These are phyloP conservation scores for Pyricularia grisea DNA, from an alignment of 2,329 filamentous ascomycete species.

Conservation along the genomic window DNA sequence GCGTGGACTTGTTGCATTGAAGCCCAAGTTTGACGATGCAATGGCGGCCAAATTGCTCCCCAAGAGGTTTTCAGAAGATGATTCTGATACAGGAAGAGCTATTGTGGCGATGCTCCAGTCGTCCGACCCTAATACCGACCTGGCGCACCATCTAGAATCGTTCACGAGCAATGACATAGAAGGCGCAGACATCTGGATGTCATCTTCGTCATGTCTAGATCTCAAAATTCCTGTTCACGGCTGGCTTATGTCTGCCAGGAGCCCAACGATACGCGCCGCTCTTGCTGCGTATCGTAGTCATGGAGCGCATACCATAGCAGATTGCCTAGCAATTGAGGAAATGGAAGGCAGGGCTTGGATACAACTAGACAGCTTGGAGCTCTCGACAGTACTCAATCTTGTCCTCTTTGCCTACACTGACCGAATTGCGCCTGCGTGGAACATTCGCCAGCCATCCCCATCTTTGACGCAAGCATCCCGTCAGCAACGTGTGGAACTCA, in stretches of 20 bases:
- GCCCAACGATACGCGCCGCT: constrained; percentile 53
- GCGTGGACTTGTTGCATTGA: constrained; percentile 41
- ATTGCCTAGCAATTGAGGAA: constrained; percentile 46
- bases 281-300: constrained; percentile 47
- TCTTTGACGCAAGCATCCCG: constrained; percentile 64
- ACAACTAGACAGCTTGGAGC: constrained; percentile 60
- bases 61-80: not conserved
- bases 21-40: constrained; percentile 15
- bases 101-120: constrained; percentile 35
- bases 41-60: not conserved
- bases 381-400: constrained; percentile 71
- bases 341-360: constrained; percentile 40
- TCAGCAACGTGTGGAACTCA: constrained; percentile 74
- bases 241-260: constrained; percentile 70
- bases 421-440: constrained; percentile 75
- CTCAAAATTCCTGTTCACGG: constrained; percentile 71
- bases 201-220: constrained; percentile 54
- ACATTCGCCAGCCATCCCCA: constrained; percentile 58
- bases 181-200: constrained; percentile 29
- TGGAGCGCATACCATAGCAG: constrained; percentile 46
- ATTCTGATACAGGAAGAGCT: not conserved
- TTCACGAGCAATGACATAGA: not conserved
- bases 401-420: constrained; percentile 77
- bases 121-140: constrained; percentile 55
- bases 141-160: constrained; percentile 36